Evolutionary conservation across 768 basidiomycete genomes (phyloP).

Genomic region (Candolleomyces eurysporus): DNA sequence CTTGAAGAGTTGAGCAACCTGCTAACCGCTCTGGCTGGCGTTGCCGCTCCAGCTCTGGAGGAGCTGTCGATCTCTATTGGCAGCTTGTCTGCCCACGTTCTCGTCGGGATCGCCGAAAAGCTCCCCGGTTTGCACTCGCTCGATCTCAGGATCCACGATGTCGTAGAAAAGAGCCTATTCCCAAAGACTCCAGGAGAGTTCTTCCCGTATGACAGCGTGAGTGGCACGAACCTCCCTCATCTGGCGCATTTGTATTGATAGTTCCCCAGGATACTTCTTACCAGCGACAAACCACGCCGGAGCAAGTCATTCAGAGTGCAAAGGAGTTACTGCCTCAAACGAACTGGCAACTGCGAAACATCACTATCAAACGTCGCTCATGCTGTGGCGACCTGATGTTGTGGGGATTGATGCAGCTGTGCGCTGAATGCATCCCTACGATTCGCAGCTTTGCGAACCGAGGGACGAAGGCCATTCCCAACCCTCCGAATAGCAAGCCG

Average conservation of each 20-base stretch:
- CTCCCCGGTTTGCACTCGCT: conserved; percentile 2
- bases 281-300: background rate
- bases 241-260: background rate
- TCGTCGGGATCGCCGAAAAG: background rate
- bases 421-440: conserved; percentile 10
- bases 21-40: background rate
- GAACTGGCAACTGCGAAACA: conserved; percentile 12
- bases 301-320: conserved; percentile 6
- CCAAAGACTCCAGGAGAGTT: conserved; percentile 12
- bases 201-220: conserved; percentile 9
- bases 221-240: background rate
- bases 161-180: background rate
- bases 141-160: conserved; percentile 3
- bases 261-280: background rate
- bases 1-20: background rate
- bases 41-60: background rate
- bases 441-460: conserved; percentile 12
- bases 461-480: conserved; percentile 10
- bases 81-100: background rate
- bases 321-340: background rate
- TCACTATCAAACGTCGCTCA: conserved; percentile 13
- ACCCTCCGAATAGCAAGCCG: conserved; percentile 12
- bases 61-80: conserved; percentile 2
- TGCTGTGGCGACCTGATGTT: conserved; percentile 16
- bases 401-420: conserved; percentile 14